Base-by-base conservation (phyloP, 2,329 filamentous ascomycete species). In the Epichloe amarillans region DNA sequence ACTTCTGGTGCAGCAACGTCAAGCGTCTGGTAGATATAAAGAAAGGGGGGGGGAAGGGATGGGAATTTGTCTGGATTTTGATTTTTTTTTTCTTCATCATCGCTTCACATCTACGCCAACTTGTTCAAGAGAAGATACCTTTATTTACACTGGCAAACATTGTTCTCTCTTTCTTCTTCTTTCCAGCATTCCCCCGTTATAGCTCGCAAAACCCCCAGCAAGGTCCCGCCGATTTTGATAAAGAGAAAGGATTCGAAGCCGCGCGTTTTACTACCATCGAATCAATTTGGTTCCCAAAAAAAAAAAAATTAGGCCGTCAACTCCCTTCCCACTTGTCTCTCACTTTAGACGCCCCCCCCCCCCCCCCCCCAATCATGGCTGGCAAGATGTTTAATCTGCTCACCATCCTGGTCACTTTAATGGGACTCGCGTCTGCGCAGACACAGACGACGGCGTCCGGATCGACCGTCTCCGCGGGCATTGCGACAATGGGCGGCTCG, bases 401-500 rank as follows among this genome's bases (percentile, higher is more conserved):
- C 17, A 38, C 51, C 1, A 19, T 52, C 43, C 37, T 52, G 19
- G 15, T 49, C 30, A 39, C 45, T 3, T 11, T 52, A 3, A 14
- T 42, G 15, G 47, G 47, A 30, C 38, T 46, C n/a, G 51, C 43
- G n/a, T n/a, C 38, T 36, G 51, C 43, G 4, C 51, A 52, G 43
- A 41, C 23, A 14, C 47, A 47, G 49, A 46, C 38, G 14, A 50
- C 41, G n/a, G 14, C 46, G 4, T 15, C 47, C 15, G 50, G 37
- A 7, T 14, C 44, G 1, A 43, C 44, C 8, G 15, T 36, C 3
- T 7, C n/a, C 26, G 35, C 17, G 7, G 21, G 23, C 30, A 30
- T 43, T 8, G 37, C 50, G 19, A 19, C 41, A 41, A 46, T 38
- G 26, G 11, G 19, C 7, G 17, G 19, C 7, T 33, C 41, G 5